phyloP scores from a whole-genome alignment of 2,329 filamentous ascomycete species.

The Claviceps arundinis region DNA sequence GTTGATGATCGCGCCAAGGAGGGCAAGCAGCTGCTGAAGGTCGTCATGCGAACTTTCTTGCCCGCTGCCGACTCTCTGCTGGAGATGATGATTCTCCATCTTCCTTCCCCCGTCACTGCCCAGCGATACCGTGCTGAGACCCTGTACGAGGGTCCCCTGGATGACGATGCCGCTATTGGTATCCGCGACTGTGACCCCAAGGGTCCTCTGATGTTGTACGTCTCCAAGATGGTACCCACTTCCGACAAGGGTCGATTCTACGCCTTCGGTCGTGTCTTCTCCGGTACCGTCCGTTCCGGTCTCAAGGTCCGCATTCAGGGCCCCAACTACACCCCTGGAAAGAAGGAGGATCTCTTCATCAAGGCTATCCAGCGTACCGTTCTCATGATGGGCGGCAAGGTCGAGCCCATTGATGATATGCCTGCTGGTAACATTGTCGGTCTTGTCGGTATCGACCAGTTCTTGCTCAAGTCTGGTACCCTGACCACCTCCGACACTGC shows the following conservation, averaged over 20 bases:
- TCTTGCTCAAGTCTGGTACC: conserved; percentile 99
- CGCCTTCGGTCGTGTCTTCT: conserved; percentile 99
- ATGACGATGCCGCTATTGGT: conserved; percentile 86
- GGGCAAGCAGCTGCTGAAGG: conserved; percentile 96
- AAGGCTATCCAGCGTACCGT: conserved; percentile 99
- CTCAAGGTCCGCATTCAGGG: conserved; percentile 99
- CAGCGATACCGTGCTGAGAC: conserved; percentile 98
- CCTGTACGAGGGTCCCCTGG: conserved; percentile 91
- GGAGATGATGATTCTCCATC: conserved; percentile 99
- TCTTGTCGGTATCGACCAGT: conserved; percentile 98
- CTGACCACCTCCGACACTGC: conserved; percentile 93
- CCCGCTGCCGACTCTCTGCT: conserved; percentile 94
- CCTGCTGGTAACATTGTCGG: conserved; percentile 99
- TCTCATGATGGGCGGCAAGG: conserved; percentile 99
- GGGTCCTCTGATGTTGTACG: conserved; percentile 98
- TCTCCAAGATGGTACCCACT: conserved; percentile 99
- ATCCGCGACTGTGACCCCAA: conserved; percentile 98
- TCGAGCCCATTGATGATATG: conserved; percentile 97
- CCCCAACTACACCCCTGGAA: conserved; percentile 94
- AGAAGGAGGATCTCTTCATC: conserved; percentile 98
- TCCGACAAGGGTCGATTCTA: conserved; percentile 99
- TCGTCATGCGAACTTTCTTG: conserved; percentile 97
- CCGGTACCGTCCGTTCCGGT: conserved; percentile 94
- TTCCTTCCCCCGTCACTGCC: conserved; percentile 88
- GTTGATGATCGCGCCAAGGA: conserved; percentile 82